Evolutionary conservation across 2,329 filamentous ascomycete genomes (phyloP), one percentile per base, ranked within the genome.

Genomic region (Trichoderma atrobrunneum): DNA sequence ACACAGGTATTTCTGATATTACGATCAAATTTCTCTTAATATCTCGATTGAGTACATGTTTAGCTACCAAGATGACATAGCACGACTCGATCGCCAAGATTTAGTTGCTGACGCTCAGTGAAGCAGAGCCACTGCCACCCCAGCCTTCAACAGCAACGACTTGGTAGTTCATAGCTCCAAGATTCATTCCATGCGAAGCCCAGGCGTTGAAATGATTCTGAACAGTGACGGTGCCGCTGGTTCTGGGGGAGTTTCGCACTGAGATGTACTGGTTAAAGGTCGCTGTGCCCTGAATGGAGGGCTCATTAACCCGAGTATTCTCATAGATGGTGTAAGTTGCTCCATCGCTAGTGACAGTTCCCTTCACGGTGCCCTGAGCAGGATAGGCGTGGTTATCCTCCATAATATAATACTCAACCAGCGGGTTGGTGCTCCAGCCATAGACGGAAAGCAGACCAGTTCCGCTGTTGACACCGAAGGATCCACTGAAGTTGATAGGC

Each of bases 91-190:
- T n/a, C 24, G 24, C 16, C 34, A 1, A 7, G 10, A 7, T 28
- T 21, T 72, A 72, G 30, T 80, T 87, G 86, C 3, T 80, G 21
- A 87, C 84, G 65, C 82, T 87, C 73, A 88, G 87, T 62, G 76
- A 79, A 56, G 86, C 81, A 65, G 79, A 81, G 0, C 87, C 86
- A 72, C 80, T 83, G 79, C 85, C 87, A 73, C 81, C 79, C 78
- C 87, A 87, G 4, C 85, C 87, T 78, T 88, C 87, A 1, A 85
- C 86, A 16, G 87, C 87, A 24, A 88, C 79, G 73, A 89, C 87
- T 81, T 85, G 83, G 78, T 89, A 89, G 78, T 88, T 81, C 74
- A 83, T 81, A 51, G 74, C 81, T 3, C 87, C 87, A 12, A 89
- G 76, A 30, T 79, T 81, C 78, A 88, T 78, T 4, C 87, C 87